Evolutionary conservation across 2,329 filamentous ascomycete genomes (phyloP).

Genomic region (Penicillium corylophilum): DNA sequence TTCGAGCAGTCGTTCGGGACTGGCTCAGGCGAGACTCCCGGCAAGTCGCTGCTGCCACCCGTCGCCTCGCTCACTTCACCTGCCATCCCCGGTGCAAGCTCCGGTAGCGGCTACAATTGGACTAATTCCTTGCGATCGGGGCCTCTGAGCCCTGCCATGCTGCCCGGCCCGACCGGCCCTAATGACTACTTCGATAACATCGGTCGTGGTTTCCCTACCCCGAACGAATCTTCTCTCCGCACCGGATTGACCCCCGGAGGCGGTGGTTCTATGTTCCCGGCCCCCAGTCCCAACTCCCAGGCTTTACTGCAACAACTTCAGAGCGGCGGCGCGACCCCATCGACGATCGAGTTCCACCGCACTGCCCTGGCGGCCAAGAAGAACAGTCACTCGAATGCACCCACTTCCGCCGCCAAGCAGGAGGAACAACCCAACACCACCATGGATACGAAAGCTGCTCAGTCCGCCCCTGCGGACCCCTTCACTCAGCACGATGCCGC

Average conservation of each 20-base stretch:
- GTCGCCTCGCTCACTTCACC: slow-evolving; percentile 91
- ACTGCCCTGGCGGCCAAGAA: slow-evolving; percentile 78
- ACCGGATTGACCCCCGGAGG: slow-evolving; percentile 92
- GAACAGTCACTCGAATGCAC: slow-evolving; percentile 46
- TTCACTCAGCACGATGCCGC: slow-evolving; percentile 88
- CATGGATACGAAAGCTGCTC: slow-evolving; percentile 45
- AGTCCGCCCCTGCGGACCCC: slow-evolving; percentile 58
- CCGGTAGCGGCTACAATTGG: slow-evolving; percentile 73
- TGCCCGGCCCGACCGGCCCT: slow-evolving; percentile 71
- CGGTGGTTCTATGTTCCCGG: slow-evolving; percentile 95
- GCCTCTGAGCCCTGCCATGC: slow-evolving; percentile 94
- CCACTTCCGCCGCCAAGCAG: slow-evolving; percentile 44
- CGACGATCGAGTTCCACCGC: slow-evolving; percentile 90
- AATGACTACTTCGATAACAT: slow-evolving; percentile 89
- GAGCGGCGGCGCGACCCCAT: slow-evolving; percentile 80
- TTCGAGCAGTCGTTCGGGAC: slow-evolving; percentile 89
- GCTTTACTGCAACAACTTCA: slow-evolving; percentile 76
- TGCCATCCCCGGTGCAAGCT: slow-evolving; percentile 72
- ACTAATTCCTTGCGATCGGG: slow-evolving; percentile 84
- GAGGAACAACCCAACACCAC: slow-evolving; percentile 40
- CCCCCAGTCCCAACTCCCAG: slow-evolving; percentile 81
- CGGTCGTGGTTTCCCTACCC: slow-evolving; percentile 83
- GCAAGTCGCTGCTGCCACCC: slow-evolving; percentile 77
- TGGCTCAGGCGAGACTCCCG: slow-evolving; percentile 72
- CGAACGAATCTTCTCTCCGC: slow-evolving; percentile 91